phyloP scores from a whole-genome alignment of 768 basidiomycete genomes.

The Leccinum imitatum region DNA sequence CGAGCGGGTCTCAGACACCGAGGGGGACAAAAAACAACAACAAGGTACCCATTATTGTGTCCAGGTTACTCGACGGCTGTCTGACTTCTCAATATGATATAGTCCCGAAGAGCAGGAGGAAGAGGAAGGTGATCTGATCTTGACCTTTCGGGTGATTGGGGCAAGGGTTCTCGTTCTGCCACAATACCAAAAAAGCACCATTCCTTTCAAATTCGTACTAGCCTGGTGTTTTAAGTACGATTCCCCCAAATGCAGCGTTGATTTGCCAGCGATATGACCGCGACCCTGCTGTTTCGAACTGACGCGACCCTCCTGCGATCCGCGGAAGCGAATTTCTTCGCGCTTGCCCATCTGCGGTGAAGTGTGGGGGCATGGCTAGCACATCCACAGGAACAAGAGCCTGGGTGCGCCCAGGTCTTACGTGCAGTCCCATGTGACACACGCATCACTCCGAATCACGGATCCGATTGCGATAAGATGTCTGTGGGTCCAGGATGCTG shows the following conservation, averaged over 20 bases:
- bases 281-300: constrained; percentile 4
- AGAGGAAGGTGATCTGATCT: not conserved
- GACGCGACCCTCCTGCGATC: constrained; percentile 5
- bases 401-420: not conserved
- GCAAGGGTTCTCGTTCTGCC: not conserved
- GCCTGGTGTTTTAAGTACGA: constrained; percentile 16
- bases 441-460: constrained; percentile 3
- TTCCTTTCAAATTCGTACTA: constrained; percentile 6
- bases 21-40: not conserved
- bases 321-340: constrained; percentile 9
- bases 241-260: constrained; percentile 4
- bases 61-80: not conserved
- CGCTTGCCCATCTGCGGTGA: not conserved
- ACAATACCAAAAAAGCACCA: constrained; percentile 3
- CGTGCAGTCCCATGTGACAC: not conserved
- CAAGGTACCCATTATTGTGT: constrained; percentile 16
- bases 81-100: constrained; percentile 10
- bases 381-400: not conserved
- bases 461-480: constrained; percentile 20
- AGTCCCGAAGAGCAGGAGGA: not conserved
- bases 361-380: not conserved
- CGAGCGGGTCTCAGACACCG: constrained; percentile 18
- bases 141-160: constrained; percentile 1
- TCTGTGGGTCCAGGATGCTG: constrained; percentile 26
- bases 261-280: constrained; percentile 11